These are phyloP conservation scores for Calonectria pteridis DNA, from an alignment of 2,329 filamentous ascomycete genomes.

Conservation along the genomic window DNA sequence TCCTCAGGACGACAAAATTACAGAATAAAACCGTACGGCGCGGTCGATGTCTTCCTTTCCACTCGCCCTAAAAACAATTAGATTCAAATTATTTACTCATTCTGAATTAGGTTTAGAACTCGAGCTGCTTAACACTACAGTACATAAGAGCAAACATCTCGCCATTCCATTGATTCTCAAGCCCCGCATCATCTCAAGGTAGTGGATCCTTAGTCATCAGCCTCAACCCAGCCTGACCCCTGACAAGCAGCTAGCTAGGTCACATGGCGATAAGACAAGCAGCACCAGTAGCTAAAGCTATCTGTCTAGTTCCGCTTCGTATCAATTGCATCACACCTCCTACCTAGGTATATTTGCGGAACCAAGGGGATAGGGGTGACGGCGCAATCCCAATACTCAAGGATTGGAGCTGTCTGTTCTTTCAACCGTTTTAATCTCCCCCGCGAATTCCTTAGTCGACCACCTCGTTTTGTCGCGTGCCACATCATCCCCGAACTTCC, in stretches of 20 bases:
- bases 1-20: background rate
- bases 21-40: background rate
- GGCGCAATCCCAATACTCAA: slow-evolving; percentile 24
- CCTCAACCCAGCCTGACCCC: background rate
- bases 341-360: slow-evolving; percentile 19
- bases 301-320: slow-evolving; percentile 40
- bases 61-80: background rate
- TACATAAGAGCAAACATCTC: background rate
- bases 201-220: background rate
- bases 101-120: background rate
- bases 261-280: slow-evolving; percentile 40
- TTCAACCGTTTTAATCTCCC: background rate
- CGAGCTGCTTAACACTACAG: too few species aligned
- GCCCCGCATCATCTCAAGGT: background rate
- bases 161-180: background rate
- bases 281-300: slow-evolving; percentile 26
- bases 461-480: slow-evolving; percentile 22
- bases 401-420: slow-evolving; percentile 9
- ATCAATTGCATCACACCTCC: slow-evolving; percentile 15
- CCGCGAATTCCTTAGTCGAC: background rate
- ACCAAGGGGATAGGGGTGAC: slow-evolving; percentile 31
- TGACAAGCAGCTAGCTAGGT: slow-evolving; percentile 10
- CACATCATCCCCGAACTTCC: slow-evolving; percentile 27
- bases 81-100: background rate
- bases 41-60: background rate